Evolutionary conservation across 192 early-diverging fungal species (phyloP).

Genomic region (Pilobolus umbonatus): DNA sequence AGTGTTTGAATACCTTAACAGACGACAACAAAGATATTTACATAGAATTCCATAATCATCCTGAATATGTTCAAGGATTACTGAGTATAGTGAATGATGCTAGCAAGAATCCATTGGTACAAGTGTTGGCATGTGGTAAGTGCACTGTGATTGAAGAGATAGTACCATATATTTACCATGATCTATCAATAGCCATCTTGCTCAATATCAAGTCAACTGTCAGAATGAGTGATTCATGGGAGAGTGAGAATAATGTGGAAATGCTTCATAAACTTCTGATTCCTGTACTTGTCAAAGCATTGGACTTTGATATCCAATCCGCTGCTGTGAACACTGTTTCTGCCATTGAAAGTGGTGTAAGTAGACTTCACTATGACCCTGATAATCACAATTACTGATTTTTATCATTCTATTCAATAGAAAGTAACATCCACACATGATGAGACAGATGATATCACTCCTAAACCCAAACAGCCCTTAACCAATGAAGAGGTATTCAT

Average conservation of each 20-base stretch:
- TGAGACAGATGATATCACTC: conserved; percentile 31
- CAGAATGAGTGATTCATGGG: conserved; percentile 27
- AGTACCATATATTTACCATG: neutral
- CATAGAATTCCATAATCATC: conserved; percentile 52
- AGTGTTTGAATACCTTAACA: conserved; percentile 79
- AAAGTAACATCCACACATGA: conserved; percentile 1
- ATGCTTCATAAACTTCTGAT: conserved; percentile 42
- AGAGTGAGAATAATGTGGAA: conserved; percentile 25
- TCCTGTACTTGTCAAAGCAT: conserved; percentile 39
- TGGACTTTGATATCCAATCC: conserved; percentile 48
- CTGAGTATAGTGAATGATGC: conserved; percentile 32
- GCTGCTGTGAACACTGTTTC: conserved; percentile 39
- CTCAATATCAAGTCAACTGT: conserved; percentile 46
- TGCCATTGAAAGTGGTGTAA: conserved; percentile 37
- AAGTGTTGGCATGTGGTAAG: conserved; percentile 63
- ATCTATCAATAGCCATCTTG: conserved; percentile 37
- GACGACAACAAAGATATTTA: conserved; percentile 67
- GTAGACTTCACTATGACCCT: conserved; percentile 11
- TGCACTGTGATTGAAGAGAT: conserved; percentile 14
- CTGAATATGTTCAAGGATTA: conserved; percentile 49
- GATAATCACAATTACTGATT: conserved; percentile 7
- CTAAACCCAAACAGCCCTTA: conserved; percentile 33
- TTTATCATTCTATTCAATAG: conserved; percentile 23
- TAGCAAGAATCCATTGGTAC: conserved; percentile 50
- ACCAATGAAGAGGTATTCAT: conserved; percentile 27